Base-by-base conservation (phyloP, 257 asterid species). In the Salvia splendens region DNA sequence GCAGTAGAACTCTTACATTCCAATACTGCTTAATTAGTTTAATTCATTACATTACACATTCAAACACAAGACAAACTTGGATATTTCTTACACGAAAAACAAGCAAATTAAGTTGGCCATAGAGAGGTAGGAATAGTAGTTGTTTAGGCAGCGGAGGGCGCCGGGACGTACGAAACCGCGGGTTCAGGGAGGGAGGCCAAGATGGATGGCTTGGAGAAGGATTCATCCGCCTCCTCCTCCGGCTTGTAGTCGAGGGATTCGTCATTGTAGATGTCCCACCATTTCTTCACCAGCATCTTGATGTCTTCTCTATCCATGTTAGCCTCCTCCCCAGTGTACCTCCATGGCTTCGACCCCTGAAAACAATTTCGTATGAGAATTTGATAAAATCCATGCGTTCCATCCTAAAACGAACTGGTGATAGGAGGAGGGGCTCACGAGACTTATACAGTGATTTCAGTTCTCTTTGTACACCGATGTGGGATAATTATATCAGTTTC, bases 291-390 rank as follows among this genome's bases (percentile, higher is more conserved):
- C 58, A 84, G 67, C 74, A 84, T 71, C 50, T 82, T 82, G 36
- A 84, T 84, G 74, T 84, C 93, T 53, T 84, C 87, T 17, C 93
- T 78, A 47, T 84, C 84, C 93, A 86, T 86, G 83, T 84, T 86
- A 0, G 69, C 82, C 66, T 84, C 89, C 73, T 64, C 65, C 3
- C 89, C 89, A 0, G 89, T 86, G 49, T 80, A 86, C 83, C 88
- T 84, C 94, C 94, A 86, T 1, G 89, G 89, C 75, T 84, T 84
- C 12, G 89, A 84, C 49, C 89, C 94, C 89, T 84, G 30, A 24
- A 24, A 24, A 24, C 5, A 33, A 33, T 3, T 5, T 33, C 6
- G 30, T 24, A 24, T 24, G 3, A 24, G 30, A 24, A 24, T 24
- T 24, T 24, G 30, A 24, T 1, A 24, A 24, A 24, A 24, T 24